Evolutionary conservation across 176 grass and related monocot species (phyloP).

Genomic region (Cenchrus fungigraminus): DNA sequence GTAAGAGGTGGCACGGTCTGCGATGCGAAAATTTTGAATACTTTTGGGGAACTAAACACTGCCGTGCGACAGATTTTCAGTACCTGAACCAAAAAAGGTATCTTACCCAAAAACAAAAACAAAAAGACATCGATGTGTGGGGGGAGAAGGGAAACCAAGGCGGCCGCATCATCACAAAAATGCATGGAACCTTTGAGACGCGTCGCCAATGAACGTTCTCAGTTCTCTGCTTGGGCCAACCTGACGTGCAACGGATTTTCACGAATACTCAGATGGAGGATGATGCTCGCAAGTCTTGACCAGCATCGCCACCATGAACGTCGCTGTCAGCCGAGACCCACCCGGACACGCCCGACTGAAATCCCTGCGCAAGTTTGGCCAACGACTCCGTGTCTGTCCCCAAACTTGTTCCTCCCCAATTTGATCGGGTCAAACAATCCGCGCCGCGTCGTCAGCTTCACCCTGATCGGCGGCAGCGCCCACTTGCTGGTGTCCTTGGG

Average conservation of each 20-base stretch:
- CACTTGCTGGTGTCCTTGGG: background rate
- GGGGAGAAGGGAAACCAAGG: too few species aligned
- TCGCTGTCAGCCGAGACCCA: slow-evolving; percentile 2
- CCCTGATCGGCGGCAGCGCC: background rate
- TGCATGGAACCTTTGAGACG: background rate
- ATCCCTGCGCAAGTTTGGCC: slow-evolving; percentile 32
- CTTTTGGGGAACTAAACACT: too few species aligned
- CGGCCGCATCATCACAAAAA: background rate
- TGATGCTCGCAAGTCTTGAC: background rate
- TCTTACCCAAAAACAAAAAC: too few species aligned
- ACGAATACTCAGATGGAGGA: background rate
- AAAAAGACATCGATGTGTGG: too few species aligned
- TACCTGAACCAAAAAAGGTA: too few species aligned
- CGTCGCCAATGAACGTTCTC: background rate
- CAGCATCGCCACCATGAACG: background rate
- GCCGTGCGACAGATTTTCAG: too few species aligned
- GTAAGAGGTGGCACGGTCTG: too few species aligned
- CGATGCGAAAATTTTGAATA: too few species aligned
- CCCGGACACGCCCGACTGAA: background rate
- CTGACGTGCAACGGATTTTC: background rate
- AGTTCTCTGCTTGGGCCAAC: background rate
- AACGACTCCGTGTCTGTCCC: background rate
- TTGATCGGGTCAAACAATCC: slow-evolving; percentile 27
- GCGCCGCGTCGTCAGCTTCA: background rate
- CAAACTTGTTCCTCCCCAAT: background rate